Evolutionary conservation across 2,329 filamentous ascomycete genomes (phyloP), one percentile per base, ranked within the genome.

Genomic region (Cordyceps javanica): DNA sequence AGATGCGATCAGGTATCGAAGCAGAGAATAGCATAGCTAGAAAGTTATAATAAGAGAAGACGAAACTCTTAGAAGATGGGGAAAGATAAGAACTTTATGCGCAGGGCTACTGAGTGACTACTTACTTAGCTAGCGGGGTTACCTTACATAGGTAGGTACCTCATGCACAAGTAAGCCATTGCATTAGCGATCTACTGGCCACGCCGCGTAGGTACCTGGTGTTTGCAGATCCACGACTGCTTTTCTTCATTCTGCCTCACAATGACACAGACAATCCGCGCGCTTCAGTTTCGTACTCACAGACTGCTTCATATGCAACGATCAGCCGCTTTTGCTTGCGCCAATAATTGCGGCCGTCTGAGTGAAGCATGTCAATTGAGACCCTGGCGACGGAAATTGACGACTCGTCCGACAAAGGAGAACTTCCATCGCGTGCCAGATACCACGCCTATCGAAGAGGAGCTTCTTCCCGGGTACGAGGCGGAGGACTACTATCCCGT

Each of bases 401-500:
- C 39, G 19, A 21, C 39, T 19, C n/a, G n/a, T n/a, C 19, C 39
- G 2, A 10, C 39, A 23, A 42, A 23, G n/a, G n/a, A n/a, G 39
- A 42, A 23, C 39, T 42, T 42, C 19, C 19, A 23, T 21, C 39
- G 39, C 19, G 39, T 23, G 3, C 39, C 39, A 42, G n/a, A 42
- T 5, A 8, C 39, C 9, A 42, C 39, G 39, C 60, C 36, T 7
- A 51, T 61, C 23, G 57, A 59, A 32, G 57, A 61, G 49, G 60
- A 61, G 54, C 51, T 55, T 55, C 50, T 59, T 34, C 60, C 60
- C 23, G 49, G 57, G 13, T 59, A 59, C 42, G 51, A 57, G 34
- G 42, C 54, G 16, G 57, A 59, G 21, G 30, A 59, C 34, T 61
- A 52, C 34, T 61, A 54, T 49, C 52, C 57, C 9, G 48, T 58